Conservation (phyloP, 2,329 filamentous ascomycete genomes). For the Macrophomina phaseolina region DNA sequence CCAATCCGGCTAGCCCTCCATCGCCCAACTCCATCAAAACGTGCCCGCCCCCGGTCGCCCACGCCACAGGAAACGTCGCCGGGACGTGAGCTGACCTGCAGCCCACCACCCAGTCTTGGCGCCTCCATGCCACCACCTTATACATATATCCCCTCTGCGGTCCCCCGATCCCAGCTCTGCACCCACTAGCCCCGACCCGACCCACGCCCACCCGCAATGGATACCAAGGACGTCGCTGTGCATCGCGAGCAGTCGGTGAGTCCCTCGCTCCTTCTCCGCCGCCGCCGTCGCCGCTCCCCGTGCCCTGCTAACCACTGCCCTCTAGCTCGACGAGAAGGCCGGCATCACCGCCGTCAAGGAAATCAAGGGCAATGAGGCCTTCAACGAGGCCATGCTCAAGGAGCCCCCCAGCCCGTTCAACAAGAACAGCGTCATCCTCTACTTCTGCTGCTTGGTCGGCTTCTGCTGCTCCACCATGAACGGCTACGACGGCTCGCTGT, state of each 20-base stretch:
- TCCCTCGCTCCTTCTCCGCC: too few species aligned
- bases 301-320: background rate
- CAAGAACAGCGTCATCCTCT: slow-evolving; percentile 34
- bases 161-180: background rate
- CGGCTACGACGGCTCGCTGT: slow-evolving; percentile 56
- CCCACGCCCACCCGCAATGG: slow-evolving; percentile 2
- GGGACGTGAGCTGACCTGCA: slow-evolving; percentile 22
- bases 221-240: slow-evolving; percentile 14
- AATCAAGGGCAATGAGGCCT: slow-evolving; percentile 60
- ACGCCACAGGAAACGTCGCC: background rate
- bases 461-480: slow-evolving; percentile 43
- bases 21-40: background rate
- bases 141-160: slow-evolving; percentile 4
- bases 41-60: slow-evolving; percentile 2
- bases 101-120: slow-evolving; percentile 17
- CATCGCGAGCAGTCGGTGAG: slow-evolving; percentile 12
- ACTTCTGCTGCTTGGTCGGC: slow-evolving; percentile 31
- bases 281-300: background rate
- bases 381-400: slow-evolving; percentile 61
- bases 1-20: background rate
- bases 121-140: background rate
- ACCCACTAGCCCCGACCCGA: background rate
- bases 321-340: slow-evolving; percentile 20
- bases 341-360: slow-evolving; percentile 44
- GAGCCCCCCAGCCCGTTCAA: slow-evolving; percentile 50